These are phyloP conservation scores for Rusavskia elegans DNA, from an alignment of 495 filamentous ascomycete species.

Conservation along the genomic window DNA sequence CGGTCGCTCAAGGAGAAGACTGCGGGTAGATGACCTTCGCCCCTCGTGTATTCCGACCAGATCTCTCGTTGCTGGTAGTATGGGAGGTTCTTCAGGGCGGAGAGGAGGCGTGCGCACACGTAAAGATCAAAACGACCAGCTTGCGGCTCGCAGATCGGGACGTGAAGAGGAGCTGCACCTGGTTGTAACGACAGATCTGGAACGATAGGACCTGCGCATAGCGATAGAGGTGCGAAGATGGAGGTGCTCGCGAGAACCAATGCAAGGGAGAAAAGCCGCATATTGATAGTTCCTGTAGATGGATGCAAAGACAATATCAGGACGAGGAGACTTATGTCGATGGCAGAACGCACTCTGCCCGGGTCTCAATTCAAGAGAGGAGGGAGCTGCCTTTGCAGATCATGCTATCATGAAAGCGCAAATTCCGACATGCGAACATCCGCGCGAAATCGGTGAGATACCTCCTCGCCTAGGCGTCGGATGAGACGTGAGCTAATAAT, in stretches of 20 bases:
- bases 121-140: constrained; percentile 1
- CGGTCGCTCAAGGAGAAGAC: constrained; percentile 1
- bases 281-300: neutral
- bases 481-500: too few relatives aligned
- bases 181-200: neutral
- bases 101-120: constrained; percentile 3
- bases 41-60: constrained; percentile 2
- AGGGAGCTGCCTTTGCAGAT: neutral
- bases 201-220: neutral
- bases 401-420: neutral
- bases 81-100: constrained; percentile 1
- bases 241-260: neutral
- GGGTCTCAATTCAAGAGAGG: neutral
- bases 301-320: too few relatives aligned
- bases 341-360: too few relatives aligned
- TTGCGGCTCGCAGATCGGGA: neutral
- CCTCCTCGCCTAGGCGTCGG: too few relatives aligned
- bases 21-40: neutral
- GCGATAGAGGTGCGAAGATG: neutral
- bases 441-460: neutral
- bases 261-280: neutral
- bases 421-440: neutral
- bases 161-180: neutral
- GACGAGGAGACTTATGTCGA: too few relatives aligned
- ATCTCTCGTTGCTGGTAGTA: neutral